Conservation (phyloP, 78 protist species). For the Paulinella micropora region DNA sequence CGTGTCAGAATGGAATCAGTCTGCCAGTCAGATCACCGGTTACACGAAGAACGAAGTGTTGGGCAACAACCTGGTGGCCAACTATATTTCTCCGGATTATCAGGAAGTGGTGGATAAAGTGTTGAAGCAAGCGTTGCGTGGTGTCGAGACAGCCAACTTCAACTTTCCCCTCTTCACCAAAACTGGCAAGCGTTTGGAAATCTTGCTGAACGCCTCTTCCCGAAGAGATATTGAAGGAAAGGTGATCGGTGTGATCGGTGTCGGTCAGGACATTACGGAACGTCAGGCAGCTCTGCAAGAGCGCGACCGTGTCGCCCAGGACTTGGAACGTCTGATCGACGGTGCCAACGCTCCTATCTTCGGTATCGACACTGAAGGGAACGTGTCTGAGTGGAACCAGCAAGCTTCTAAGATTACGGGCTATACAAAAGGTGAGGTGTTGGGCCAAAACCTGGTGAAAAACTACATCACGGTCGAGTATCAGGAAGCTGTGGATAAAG, state of each 20-base stretch:
- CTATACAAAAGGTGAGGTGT: neutral
- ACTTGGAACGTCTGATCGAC: neutral
- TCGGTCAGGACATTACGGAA: slow-evolving; percentile 4
- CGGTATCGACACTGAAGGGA: neutral
- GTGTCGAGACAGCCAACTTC: neutral
- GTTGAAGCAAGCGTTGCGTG: neutral
- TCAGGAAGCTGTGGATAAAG: neutral
- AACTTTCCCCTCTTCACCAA: neutral
- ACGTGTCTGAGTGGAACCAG: neutral
- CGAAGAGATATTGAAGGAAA: neutral
- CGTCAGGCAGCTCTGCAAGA: neutral
- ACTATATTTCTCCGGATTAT: neutral
- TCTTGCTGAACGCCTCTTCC: neutral
- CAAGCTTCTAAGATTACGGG: neutral
- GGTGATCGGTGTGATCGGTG: neutral
- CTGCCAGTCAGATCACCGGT: slow-evolving; percentile 7
- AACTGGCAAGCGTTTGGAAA: neutral
- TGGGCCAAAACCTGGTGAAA: neutral
- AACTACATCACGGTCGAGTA: neutral
- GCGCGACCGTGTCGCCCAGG: neutral
- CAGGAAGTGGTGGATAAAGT: neutral
- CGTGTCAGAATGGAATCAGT: too few species aligned
- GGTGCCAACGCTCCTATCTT: slow-evolving; percentile 2
- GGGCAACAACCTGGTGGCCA: neutral
- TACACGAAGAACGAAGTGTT: neutral